phyloP scores from a whole-genome alignment of 805 yeast genomes.

The Debaryomyces maramus region DNA sequence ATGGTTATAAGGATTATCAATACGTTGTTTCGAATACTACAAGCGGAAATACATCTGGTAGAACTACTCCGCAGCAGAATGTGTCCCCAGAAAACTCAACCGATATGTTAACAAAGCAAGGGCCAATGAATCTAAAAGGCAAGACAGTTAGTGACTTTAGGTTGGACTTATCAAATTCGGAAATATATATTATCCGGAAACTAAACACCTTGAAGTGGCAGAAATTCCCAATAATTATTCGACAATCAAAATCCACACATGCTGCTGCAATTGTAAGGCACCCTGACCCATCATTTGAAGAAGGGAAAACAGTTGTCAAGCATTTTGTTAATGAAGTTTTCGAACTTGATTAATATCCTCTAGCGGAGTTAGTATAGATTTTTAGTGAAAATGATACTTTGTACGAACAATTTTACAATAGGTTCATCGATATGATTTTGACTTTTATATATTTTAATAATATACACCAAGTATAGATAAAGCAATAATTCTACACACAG shows the following conservation, averaged over 20 bases:
- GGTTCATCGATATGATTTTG: no score
- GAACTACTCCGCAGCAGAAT: conserved; percentile 9
- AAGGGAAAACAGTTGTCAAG: conserved; percentile 65
- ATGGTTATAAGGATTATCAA: conserved; percentile 16
- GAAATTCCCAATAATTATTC: conserved; percentile 69
- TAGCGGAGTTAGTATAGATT: no score
- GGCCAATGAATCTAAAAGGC: conserved; percentile 15
- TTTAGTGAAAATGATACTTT: no score
- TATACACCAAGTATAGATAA: not conserved
- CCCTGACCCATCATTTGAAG: conserved; percentile 51
- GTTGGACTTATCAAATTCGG: conserved; percentile 41
- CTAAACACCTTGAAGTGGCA: conserved; percentile 66
- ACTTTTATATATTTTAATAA: not conserved
- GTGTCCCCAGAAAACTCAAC: conserved; percentile 7
- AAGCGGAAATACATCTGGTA: not conserved
- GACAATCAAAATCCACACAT: conserved; percentile 67
- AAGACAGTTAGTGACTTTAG: conserved; percentile 23
- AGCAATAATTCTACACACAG: not conserved
- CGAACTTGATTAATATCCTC: conserved; percentile 9
- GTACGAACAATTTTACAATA: not conserved
- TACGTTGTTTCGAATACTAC: conserved; percentile 8
- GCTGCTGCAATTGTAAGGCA: conserved; percentile 77
- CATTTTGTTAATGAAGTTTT: conserved; percentile 57
- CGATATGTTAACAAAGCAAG: conserved; percentile 4
- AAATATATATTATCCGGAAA: conserved; percentile 51